phyloP scores from a whole-genome alignment of 1,284 basidiomycete species.

The Heterobasidion parviporum region DNA sequence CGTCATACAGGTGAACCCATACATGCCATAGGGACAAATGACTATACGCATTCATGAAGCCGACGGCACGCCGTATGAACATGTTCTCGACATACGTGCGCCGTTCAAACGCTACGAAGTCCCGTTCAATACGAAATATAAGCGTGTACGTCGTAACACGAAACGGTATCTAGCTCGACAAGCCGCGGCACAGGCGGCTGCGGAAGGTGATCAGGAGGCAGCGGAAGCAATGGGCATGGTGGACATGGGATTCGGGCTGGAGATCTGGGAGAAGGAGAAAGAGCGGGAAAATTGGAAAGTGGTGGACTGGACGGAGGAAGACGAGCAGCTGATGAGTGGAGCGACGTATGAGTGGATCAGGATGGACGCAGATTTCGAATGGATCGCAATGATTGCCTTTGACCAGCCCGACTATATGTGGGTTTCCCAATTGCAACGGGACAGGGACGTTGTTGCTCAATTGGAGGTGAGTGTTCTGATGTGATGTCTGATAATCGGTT shows the following conservation, averaged over 20 bases:
- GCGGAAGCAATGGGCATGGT: slow-evolving; percentile 92
- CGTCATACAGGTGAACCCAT: slow-evolving; percentile 9
- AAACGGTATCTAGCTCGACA: slow-evolving; percentile 93
- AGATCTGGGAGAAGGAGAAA: slow-evolving; percentile 93
- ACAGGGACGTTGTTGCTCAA: slow-evolving; percentile 97
- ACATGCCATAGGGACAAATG: slow-evolving; percentile 73
- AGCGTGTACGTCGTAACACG: slow-evolving; percentile 90
- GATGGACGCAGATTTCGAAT: slow-evolving; percentile 98
- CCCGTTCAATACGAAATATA: slow-evolving; percentile 99
- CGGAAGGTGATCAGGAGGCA: slow-evolving; percentile 84
- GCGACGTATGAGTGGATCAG: slow-evolving; percentile 99
- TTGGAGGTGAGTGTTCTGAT: slow-evolving; percentile 62
- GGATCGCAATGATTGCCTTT: slow-evolving; percentile 89
- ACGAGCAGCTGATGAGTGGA: slow-evolving; percentile 87
- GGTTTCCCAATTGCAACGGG: slow-evolving; percentile 94
- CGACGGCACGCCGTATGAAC: slow-evolving; percentile 98
- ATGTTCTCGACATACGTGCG: slow-evolving; percentile 88
- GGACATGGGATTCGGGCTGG: slow-evolving; percentile 92
- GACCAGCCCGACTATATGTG: slow-evolving; percentile 99
- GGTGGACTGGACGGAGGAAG: slow-evolving; percentile 96
- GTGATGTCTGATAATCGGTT: slow-evolving; percentile 3
- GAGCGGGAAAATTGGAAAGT: slow-evolving; percentile 94
- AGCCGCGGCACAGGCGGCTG: slow-evolving; percentile 87
- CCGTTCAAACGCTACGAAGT: slow-evolving; percentile 91
- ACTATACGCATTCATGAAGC: slow-evolving; percentile 99